Evolutionary conservation across 2,329 filamentous ascomycete species (phyloP).

Genomic region (Colletotrichum ledebouriae): DNA sequence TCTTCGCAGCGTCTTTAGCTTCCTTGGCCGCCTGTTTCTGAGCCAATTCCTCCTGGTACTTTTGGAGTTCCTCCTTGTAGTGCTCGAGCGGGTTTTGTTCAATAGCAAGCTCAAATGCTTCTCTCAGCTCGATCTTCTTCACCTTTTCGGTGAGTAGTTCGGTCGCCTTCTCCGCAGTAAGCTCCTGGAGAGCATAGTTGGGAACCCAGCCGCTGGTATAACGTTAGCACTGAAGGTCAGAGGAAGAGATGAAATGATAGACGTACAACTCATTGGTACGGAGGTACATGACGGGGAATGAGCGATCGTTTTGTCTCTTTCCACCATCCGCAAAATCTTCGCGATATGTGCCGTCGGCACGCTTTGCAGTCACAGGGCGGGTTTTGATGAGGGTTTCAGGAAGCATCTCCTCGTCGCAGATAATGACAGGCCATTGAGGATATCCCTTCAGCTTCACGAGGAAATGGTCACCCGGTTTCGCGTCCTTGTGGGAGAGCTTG

Average conservation of each 20-base stretch:
- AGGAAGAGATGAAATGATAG: constrained; percentile 1
- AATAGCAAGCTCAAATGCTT: constrained; percentile 84
- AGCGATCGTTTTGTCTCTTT: constrained; percentile 86
- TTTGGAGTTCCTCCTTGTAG: constrained; percentile 85
- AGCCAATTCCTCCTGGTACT: constrained; percentile 76
- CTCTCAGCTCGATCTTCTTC: constrained; percentile 78
- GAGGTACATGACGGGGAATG: constrained; percentile 95
- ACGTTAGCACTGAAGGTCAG: constrained; percentile 25
- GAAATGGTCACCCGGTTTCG: constrained; percentile 91
- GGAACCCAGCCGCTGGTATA: constrained; percentile 84
- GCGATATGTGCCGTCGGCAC: constrained; percentile 86
- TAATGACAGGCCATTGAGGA: constrained; percentile 92
- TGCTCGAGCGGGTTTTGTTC: constrained; percentile 82
- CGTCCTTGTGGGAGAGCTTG: constrained; percentile 79
- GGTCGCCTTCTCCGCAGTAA: constrained; percentile 80
- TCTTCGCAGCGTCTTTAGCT: constrained; percentile 62
- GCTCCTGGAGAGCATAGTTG: constrained; percentile 84
- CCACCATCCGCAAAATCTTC: constrained; percentile 90
- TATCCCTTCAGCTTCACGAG: constrained; percentile 95
- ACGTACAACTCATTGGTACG: constrained; percentile 97
- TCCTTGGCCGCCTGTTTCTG: constrained; percentile 67
- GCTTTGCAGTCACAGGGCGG: constrained; percentile 86
- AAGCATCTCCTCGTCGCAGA: constrained; percentile 95
- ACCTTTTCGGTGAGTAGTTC: constrained; percentile 80
- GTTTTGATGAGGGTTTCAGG: constrained; percentile 81